A percentile compares a stretch with the other conserved stretches of the same genome.
Evolutionary conservation across 169 alveolate species (phyloP).

Genomic region (Plasmodium adleri): DNA sequence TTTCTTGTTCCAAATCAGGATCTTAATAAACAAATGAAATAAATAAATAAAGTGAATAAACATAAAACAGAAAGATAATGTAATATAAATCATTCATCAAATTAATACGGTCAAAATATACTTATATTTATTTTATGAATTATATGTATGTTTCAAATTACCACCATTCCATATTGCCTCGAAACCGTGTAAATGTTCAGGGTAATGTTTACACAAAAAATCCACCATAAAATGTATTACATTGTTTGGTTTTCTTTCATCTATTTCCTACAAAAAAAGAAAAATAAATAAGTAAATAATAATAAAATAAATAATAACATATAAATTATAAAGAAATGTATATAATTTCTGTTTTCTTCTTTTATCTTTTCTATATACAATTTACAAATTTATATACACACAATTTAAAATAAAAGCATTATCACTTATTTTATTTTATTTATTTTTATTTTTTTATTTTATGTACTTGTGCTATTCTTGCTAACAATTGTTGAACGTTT

Average conservation of each 20-base stretch:
- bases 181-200: slow-evolving; percentile 86
- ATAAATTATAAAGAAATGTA: neutral
- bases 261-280: slow-evolving; percentile 79
- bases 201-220: slow-evolving; percentile 86
- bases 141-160: slow-evolving; percentile 16
- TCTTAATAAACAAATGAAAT: slow-evolving; percentile 74
- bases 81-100: too few species aligned
- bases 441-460: neutral
- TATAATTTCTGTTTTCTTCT: neutral
- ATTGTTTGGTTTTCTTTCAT: slow-evolving; percentile 80
- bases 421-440: too few species aligned
- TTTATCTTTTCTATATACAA: slow-evolving; percentile 13
- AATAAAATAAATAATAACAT: neutral
- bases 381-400: slow-evolving; percentile 16
- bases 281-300: neutral
- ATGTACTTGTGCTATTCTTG: slow-evolving; percentile 75
- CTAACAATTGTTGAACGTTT: slow-evolving; percentile 66
- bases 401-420: neutral
- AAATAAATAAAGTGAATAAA: neutral
- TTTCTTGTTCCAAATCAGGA: slow-evolving; percentile 89
- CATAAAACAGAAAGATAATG: neutral
- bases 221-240: slow-evolving; percentile 84
- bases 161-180: slow-evolving; percentile 85
- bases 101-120: neutral
- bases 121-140: neutral